Base-by-base conservation (phyloP, 495 filamentous ascomycete genomes). In the Bathelium albidoporum region DNA sequence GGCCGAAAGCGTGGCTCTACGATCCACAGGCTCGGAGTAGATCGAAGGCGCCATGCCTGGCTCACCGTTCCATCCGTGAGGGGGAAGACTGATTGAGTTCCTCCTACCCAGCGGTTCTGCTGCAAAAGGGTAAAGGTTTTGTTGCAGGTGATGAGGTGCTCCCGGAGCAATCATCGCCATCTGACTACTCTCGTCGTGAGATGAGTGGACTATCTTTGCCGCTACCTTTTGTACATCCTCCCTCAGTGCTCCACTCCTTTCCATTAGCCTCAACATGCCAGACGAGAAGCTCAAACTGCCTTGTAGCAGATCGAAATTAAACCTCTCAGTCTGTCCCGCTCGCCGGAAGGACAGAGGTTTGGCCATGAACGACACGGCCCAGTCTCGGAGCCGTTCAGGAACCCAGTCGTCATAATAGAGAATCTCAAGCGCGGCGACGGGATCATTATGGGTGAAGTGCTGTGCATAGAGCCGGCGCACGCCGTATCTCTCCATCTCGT, bases 361-460 rank as follows among this genome's bases (percentile, higher is more conserved):
- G 49, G 49, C 49, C 49, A 55, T 55, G 49, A 55, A 55, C 5
- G 49, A 26, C 29, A 55, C 24, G 12, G 20, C 49, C 49, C 49
- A 55, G 16, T 55, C 49, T 26, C 49, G 49, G 2, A 55, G 49
- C 49, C 49, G 26, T 11, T 55, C 49, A 2, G 49, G 49, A 11
- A 55, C 16, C 22, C 20, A 55, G 59, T 24, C 39, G 11, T 44
- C 12, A 5, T 60, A 16, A 26, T 62, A 62, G 36, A 62, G 20
- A 5, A 12, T 39, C 43, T 62, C 22, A 29, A 62, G 60, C 9
- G 43, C 60, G 5, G 39, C 36, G n/a, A 62, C 31, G 16, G 60
- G 60, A 52, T 44, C 34, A 32, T 44, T 62, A 29, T 62, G 60
- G 20, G 43, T 62, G 20, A 62, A 44, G 22, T 62, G 60, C 28